Percentiles rank a stretch among this genome's conserved stretches.
phyloP scores from a whole-genome alignment of 1,139 yeast genomes.

The Williopsis jadinii region DNA sequence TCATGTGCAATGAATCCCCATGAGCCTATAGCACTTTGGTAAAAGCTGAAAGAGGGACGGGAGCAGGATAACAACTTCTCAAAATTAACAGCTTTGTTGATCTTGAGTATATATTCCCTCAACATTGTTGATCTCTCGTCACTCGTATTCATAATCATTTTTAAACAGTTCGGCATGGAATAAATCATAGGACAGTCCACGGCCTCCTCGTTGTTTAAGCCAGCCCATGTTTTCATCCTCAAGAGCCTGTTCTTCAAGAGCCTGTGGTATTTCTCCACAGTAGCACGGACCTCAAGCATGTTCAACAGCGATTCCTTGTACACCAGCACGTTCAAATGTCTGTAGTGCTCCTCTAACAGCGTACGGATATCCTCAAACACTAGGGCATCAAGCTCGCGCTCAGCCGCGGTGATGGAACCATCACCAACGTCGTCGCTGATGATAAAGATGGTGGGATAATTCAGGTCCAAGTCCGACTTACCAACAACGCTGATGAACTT shows the following conservation, averaged over 20 bases:
- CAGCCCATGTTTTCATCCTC: conserved; percentile 53
- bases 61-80: conserved; percentile 22
- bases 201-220: conserved; percentile 31
- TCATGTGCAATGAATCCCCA: conserved; percentile 68
- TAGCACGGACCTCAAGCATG: conserved; percentile 17
- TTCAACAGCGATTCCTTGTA: conserved; percentile 23
- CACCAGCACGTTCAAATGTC: conserved; percentile 36
- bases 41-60: conserved; percentile 19
- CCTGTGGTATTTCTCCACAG: conserved; percentile 22
- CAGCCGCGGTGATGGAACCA: neutral
- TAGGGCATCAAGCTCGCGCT: conserved; percentile 9
- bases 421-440: conserved; percentile 11
- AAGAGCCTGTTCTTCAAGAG: conserved; percentile 36
- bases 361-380: conserved; percentile 6
- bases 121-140: conserved; percentile 12
- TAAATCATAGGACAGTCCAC: conserved; percentile 23
- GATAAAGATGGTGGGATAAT: conserved; percentile 20
- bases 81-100: conserved; percentile 35
- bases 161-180: conserved; percentile 25
- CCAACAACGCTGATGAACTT: conserved; percentile 16
- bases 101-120: conserved; percentile 24
- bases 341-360: conserved; percentile 24
- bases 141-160: conserved; percentile 20
- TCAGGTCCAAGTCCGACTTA: conserved; percentile 20
- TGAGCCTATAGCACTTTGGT: conserved; percentile 24